Conservation (phyloP, 208 protist species). For the Naegleria gruberi region DNA sequence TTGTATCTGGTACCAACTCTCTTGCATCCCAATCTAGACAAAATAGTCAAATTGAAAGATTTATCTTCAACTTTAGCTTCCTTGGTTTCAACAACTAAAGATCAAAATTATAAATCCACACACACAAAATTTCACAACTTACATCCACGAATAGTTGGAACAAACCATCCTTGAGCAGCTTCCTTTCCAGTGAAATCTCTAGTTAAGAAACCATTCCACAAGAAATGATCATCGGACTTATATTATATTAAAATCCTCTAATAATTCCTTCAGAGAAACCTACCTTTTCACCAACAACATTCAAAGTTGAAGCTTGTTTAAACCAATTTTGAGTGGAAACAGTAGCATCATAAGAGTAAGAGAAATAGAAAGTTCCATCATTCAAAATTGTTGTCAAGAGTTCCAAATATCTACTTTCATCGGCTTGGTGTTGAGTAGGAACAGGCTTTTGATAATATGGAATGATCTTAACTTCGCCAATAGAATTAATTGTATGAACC, state of each 20-base stretch:
- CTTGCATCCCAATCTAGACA: background rate
- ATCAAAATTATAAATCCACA: background rate
- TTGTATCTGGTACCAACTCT: constrained; percentile 1
- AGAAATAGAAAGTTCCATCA: constrained; percentile 14
- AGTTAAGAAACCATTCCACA: background rate
- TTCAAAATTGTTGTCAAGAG: background rate
- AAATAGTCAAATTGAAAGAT: background rate
- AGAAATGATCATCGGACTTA: background rate
- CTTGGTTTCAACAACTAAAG: background rate
- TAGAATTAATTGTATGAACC: background rate
- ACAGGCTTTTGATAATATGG: background rate
- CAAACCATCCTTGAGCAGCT: background rate
- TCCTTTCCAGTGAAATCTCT: background rate
- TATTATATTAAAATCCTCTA: background rate
- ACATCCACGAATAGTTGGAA: constrained; percentile 1
- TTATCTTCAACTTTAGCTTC: background rate
- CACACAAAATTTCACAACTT: background rate
- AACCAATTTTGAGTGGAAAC: background rate
- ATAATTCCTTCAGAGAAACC: background rate
- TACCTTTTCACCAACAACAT: background rate
- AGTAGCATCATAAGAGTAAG: constrained; percentile 11
- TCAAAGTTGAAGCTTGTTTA: background rate
- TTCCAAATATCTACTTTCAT: background rate
- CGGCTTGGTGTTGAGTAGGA: background rate
- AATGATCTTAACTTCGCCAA: background rate